Conservation (phyloP, 495 filamentous ascomycete species). For the Neurospora pannonica region DNA sequence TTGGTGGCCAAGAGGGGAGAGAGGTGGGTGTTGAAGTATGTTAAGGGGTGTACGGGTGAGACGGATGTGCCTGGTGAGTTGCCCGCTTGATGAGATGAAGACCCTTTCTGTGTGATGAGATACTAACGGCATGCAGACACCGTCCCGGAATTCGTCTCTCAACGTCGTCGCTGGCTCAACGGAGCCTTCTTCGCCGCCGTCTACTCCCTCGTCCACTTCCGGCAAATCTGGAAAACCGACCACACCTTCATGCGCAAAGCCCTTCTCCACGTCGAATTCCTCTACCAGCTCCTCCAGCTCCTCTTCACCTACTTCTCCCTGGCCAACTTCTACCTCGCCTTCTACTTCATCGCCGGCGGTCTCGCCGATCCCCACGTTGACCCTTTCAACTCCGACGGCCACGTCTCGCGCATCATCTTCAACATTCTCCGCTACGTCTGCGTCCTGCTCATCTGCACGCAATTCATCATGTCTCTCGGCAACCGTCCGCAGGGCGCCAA, state of each 20-base stretch:
- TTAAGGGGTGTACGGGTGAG: constrained; percentile 89
- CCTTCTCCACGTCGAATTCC: constrained; percentile 87
- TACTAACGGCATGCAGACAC: constrained; percentile 38
- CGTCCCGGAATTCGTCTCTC: constrained; percentile 90
- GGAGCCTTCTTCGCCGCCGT: constrained; percentile 98
- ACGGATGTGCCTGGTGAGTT: constrained; percentile 88
- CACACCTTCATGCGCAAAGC: constrained; percentile 84
- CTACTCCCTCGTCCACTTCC: constrained; percentile 91
- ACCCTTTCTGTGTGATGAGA: neutral
- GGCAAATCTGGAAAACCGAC: constrained; percentile 88
- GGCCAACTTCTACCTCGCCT: constrained; percentile 97
- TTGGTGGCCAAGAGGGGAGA: constrained; percentile 90
- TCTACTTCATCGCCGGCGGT: constrained; percentile 97
- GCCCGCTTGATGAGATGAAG: too few species aligned
- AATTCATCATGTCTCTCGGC: constrained; percentile 97
- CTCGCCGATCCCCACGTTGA: constrained; percentile 71
- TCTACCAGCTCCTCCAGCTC: constrained; percentile 86
- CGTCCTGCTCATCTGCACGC: constrained; percentile 79
- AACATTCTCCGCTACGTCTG: constrained; percentile 73
- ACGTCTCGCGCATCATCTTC: constrained; percentile 76
- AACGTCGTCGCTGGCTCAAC: constrained; percentile 93
- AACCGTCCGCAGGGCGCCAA: constrained; percentile 96
- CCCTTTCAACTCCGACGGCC: constrained; percentile 68
- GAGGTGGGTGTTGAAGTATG: constrained; percentile 95
- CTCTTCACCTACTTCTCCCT: constrained; percentile 97